phyloP scores from a whole-genome alignment of 192 early-diverging fungal genomes.

The Coemansia sp. region DNA sequence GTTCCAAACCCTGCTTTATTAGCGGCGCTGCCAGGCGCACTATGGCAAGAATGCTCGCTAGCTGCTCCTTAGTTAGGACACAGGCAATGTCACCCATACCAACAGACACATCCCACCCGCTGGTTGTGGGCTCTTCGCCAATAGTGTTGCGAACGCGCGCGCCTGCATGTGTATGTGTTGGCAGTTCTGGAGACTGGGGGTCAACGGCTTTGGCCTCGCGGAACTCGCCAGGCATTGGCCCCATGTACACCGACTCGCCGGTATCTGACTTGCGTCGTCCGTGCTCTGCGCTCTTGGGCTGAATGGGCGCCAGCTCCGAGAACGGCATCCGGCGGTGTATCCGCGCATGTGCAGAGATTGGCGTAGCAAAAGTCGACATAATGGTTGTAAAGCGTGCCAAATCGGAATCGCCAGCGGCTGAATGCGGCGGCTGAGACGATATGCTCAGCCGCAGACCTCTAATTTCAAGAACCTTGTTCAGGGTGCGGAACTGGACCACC shows the following conservation, averaged over 20 bases:
- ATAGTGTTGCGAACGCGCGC: conserved; percentile 23
- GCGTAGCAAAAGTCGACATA: conserved; percentile 36
- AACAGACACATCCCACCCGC: conserved; percentile 49
- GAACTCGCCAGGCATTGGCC: conserved; percentile 56
- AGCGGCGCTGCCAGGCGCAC: conserved; percentile 22
- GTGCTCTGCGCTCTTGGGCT: conserved; percentile 13
- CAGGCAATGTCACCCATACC: conserved; percentile 35
- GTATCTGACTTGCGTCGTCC: conserved; percentile 1
- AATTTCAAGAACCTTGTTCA: conserved; percentile 44
- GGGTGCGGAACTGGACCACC: conserved; percentile 41
- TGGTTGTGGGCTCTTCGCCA: conserved; percentile 47
- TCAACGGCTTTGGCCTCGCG: conserved; percentile 31
- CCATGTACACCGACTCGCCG: conserved; percentile 49
- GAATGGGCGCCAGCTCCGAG: conserved; percentile 47
- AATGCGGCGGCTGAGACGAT: not conserved
- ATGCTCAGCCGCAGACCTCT: conserved; percentile 34
- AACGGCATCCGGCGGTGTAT: conserved; percentile 55
- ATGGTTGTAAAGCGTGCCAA: conserved; percentile 6
- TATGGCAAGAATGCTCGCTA: conserved; percentile 20
- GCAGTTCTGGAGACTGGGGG: conserved; percentile 2
- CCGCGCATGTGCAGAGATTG: conserved; percentile 41
- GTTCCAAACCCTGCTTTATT: conserved; percentile 25
- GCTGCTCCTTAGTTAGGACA: conserved; percentile 36
- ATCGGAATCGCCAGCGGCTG: not conserved
- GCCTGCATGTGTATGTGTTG: not conserved